Evolutionary conservation across 202 grass and related monocot species (phyloP).

Genomic region (Miscanthus sacchariflorus): DNA sequence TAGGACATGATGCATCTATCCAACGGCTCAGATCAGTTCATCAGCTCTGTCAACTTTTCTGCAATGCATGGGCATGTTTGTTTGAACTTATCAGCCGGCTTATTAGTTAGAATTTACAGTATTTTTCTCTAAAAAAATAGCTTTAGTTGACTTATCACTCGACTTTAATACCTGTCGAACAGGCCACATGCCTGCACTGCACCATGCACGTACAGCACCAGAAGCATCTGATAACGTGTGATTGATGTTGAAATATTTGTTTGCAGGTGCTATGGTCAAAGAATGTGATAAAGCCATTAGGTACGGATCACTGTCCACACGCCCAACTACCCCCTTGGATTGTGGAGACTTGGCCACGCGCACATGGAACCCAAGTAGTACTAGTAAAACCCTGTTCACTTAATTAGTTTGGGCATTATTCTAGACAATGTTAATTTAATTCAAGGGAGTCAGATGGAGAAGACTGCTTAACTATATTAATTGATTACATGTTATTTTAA

Average conservation of each 20-base stretch:
- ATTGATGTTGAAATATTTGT: not conserved
- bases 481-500: not conserved
- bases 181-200: not conserved
- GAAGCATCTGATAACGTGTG: not conserved
- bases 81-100: no score
- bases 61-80: not conserved
- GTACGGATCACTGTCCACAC: not conserved
- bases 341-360: not conserved
- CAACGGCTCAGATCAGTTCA: not conserved
- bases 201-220: not conserved
- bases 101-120: no score
- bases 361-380: not conserved
- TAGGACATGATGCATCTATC: not conserved
- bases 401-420: not conserved
- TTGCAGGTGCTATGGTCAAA: not conserved
- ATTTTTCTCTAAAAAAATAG: no score
- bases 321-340: no score
- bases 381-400: not conserved
- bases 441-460: not conserved
- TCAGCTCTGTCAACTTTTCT: not conserved
- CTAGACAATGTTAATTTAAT: not conserved
- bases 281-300: conserved; percentile 7
- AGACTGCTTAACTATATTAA: not conserved
- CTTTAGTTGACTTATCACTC: no score
- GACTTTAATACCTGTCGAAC: no score